Evolutionary conservation across 192 early-diverging fungal genomes (phyloP).

Genomic region (Coemansia sp.): DNA sequence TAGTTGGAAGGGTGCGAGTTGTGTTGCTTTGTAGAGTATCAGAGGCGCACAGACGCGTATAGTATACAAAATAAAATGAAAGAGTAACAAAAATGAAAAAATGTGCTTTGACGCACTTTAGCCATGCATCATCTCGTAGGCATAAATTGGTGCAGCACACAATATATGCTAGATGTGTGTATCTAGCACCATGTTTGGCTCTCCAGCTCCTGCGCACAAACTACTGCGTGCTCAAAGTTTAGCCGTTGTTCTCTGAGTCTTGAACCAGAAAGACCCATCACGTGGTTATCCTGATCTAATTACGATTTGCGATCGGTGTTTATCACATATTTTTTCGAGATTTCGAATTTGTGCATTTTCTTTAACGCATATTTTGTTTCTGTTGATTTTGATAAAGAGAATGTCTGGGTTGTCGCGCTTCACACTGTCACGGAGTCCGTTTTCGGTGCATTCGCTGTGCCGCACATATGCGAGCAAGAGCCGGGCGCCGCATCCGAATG

Average conservation of each 20-base stretch:
- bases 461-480: constrained; percentile 23
- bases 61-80: background rate
- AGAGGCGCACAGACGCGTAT: background rate
- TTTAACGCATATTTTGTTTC: background rate
- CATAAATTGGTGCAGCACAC: constrained; percentile 1
- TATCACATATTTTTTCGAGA: background rate
- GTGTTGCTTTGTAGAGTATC: background rate
- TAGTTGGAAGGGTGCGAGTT: background rate
- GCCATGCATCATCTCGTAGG: background rate
- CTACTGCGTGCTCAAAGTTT: background rate
- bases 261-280: background rate
- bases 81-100: background rate
- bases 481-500: constrained; percentile 46
- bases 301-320: background rate
- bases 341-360: background rate
- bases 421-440: background rate
- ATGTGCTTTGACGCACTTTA: background rate
- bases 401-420: constrained; percentile 16
- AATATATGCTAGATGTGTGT: background rate
- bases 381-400: background rate
- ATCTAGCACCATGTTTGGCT: background rate
- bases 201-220: background rate
- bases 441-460: background rate
- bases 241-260: background rate
- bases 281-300: background rate